Evolutionary conservation across 108 stramenopile species (phyloP), one percentile per base, ranked within the genome.

Genomic region (Stephanodiscus triporus): DNA sequence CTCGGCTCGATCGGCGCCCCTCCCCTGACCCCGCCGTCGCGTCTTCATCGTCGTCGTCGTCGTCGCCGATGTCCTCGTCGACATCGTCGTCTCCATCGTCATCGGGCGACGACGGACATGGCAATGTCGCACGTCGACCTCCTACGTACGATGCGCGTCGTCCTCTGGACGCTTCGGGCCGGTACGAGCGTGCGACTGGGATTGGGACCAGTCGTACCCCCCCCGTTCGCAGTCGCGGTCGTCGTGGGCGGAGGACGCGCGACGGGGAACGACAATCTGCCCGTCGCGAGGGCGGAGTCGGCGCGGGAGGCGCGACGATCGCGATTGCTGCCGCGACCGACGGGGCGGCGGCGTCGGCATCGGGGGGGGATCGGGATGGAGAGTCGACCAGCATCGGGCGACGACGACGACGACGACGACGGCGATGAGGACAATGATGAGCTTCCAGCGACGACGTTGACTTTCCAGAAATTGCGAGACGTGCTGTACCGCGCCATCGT

Each of bases 401-500:
- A 43, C 20, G 27, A 54, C 2, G 13, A 20, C 37, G 26, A 48
- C 55, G 56, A 56, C 27, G 20, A 20, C 17, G 51, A 38, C 6
- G 26, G 10, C 49, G 9, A 36, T 5, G 42, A 5, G 14, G 11
- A 51, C 61, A 30, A 14, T 17, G 9, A 40, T 22, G 16, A 2
- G 20, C 0, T 1, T 40, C 0, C 36, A 0, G 8, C 11, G 38
- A 53, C 54, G 57, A 57, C 32, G 36, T 45, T 81, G 63, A 70
- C 80, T 30, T 65, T 81, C 53, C 66, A 60, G 29, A 63, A 48
- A 70, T 66, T 60, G 23, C 65, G 80, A 8, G 23, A 58, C 37
- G 57, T 81, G 22, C 63, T 81, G 14, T 63, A 72, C 58, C 53
- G 65, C 34, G 67, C 60, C 29, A 81, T 74, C 34, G 51, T 59